A percentile compares a stretch with the other conserved stretches of the same genome.
phyloP scores from a whole-genome alignment of 2,329 filamentous ascomycete species.

The Fusarium fujikuroi region DNA sequence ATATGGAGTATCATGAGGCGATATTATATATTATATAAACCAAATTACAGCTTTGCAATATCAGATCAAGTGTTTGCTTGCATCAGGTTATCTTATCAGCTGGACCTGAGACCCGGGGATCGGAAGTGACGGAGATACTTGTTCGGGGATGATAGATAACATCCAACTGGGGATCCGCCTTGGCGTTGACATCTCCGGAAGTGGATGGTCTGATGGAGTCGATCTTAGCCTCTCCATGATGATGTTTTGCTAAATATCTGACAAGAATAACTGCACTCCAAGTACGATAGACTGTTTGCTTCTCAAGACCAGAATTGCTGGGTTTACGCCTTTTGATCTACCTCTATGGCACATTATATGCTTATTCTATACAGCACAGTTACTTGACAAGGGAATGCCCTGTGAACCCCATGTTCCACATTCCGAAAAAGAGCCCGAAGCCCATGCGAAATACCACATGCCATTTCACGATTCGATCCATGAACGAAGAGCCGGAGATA shows the following conservation, averaged over 20 bases:
- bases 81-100: constrained; percentile 14
- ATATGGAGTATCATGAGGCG: not conserved
- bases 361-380: not conserved
- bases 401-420: not conserved
- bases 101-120: not conserved
- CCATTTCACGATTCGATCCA: not conserved
- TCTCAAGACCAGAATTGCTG: not conserved
- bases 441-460: not conserved
- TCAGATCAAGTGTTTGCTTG: not conserved
- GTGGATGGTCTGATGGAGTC: constrained; percentile 13
- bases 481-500: constrained; percentile 6
- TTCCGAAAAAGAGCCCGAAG: constrained; percentile 5
- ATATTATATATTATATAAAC: not conserved
- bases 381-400: not conserved
- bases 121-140: constrained; percentile 35
- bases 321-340: not conserved
- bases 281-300: not conserved
- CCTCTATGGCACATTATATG: not conserved
- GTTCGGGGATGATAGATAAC: constrained; percentile 22
- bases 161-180: constrained; percentile 7
- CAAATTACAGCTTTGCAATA: not conserved
- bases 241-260: not conserved
- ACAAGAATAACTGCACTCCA: not conserved
- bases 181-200: constrained; percentile 24
- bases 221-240: not conserved